These are phyloP conservation scores for Chlamydomonas reinhardtii DNA, from an alignment of 163 green algal genomes.

Conservation along the genomic window DNA sequence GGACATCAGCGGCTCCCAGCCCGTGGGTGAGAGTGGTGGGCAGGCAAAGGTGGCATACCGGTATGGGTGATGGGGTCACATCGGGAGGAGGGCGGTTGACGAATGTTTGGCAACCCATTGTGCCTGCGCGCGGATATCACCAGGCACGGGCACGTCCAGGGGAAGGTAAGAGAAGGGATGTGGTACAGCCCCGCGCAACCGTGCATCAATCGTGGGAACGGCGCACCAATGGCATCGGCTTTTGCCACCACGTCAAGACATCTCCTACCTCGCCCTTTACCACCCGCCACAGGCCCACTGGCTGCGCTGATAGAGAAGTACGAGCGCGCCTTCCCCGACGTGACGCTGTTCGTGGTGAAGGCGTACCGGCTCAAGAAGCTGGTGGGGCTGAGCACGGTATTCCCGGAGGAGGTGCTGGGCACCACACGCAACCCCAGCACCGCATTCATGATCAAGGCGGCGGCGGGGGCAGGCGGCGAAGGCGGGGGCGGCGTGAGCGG, in stretches of 20 bases:
- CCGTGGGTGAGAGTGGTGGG: slow-evolving; percentile 13
- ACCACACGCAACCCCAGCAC: slow-evolving; percentile 14
- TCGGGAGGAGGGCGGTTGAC: neutral
- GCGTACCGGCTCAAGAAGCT: slow-evolving; percentile 35
- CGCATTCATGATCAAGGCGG: slow-evolving; percentile 4
- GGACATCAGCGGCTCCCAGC: slow-evolving; percentile 45
- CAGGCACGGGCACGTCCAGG: too few relatives aligned
- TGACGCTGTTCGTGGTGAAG: slow-evolving; percentile 16
- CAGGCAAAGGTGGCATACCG: too few relatives aligned
- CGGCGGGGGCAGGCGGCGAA: too few relatives aligned
- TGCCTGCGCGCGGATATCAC: too few relatives aligned
- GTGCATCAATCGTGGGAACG: too few relatives aligned
- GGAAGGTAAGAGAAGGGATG: too few relatives aligned
- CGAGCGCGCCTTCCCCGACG: slow-evolving; percentile 30
- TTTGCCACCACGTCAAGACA: too few relatives aligned
- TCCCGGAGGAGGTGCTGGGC: slow-evolving; percentile 37
- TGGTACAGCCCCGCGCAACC: too few relatives aligned
- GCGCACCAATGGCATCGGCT: too few relatives aligned
- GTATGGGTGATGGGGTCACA: neutral
- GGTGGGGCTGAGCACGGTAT: slow-evolving; percentile 21
- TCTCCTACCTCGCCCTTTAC: too few relatives aligned
- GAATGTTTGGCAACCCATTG: too few relatives aligned
- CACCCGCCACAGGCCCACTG: slow-evolving; percentile 8
- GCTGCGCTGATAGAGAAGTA: slow-evolving; percentile 41
- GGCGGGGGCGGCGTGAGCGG: too few relatives aligned